These are phyloP conservation scores for Waltergamsia citrina DNA, from an alignment of 2,329 filamentous ascomycete species.

Conservation along the genomic window DNA sequence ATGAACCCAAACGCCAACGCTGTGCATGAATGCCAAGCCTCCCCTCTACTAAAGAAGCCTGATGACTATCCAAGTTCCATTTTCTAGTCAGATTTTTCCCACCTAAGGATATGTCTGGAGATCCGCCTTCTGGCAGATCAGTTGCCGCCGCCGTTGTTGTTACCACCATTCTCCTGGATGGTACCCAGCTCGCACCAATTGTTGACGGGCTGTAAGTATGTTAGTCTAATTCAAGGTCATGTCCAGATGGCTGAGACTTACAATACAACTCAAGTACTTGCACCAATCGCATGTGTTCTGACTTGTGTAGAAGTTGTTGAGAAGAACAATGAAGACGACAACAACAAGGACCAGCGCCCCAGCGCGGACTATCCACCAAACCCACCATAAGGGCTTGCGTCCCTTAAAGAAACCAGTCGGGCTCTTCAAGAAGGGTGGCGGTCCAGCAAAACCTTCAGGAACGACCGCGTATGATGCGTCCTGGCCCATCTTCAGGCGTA, in stretches of 20 bases:
- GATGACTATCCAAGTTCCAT: not conserved
- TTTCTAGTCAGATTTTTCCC: not conserved
- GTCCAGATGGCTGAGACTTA: constrained; percentile 39
- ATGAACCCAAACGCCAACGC: constrained; percentile 5
- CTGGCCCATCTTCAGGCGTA: constrained; percentile 65
- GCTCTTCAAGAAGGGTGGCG: constrained; percentile 48
- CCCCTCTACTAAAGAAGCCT: not conserved
- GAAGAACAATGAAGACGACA: constrained; percentile 73
- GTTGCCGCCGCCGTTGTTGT: too few species aligned
- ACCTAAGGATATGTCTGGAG: not conserved
- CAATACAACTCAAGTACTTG: constrained; percentile 88
- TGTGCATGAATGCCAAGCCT: constrained; percentile 2
- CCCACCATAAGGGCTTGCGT: constrained; percentile 92
- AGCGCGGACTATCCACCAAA: constrained; percentile 83
- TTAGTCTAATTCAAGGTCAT: constrained; percentile 12
- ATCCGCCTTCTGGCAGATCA: too few species aligned
- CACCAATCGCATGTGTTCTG: constrained; percentile 78
- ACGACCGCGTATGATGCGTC: constrained; percentile 64
- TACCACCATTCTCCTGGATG: not conserved
- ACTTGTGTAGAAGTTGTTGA: constrained; percentile 86
- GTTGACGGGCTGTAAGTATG: constrained; percentile 43
- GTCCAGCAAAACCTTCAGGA: constrained; percentile 36
- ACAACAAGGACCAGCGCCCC: constrained; percentile 72
- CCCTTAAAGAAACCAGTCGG: constrained; percentile 81
- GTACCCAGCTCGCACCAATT: constrained; percentile 54